Evolutionary conservation across 2,329 filamentous ascomycete species (phyloP), one percentile per base, ranked within the genome.

Genomic region (Ceratocystis harringtonii): DNA sequence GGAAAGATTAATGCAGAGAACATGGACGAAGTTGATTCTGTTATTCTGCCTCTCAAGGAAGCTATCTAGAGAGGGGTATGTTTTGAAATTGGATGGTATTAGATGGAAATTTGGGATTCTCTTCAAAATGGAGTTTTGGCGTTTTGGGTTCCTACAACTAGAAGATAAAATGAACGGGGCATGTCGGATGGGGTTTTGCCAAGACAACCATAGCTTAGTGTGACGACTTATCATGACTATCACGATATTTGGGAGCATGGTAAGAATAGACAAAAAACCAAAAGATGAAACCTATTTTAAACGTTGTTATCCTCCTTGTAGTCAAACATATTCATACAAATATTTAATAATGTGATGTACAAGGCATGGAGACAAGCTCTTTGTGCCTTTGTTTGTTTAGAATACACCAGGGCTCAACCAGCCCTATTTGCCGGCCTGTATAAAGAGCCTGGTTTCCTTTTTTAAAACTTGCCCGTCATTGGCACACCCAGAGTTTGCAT

Each of bases 21-120:
- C 74, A 97, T 97, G 94, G 88, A 91, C 64, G 85, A 84, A 6
- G 85, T 96, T 50, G 90, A 96, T 74, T 78, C 75, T 36, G 77
- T 95, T 61, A 90, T 95, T 73, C 78, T 83, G 63, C 82, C 78
- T 43, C 76, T 96, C 68, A 69, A 68, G 58, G 65, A 68, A 44
- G 44, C 65, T 28, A 64, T 66, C 5, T 67, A 28, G 61, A n/a
- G 6, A 8, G 6, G 15, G 17, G 28, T 15, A 36, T 25, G 28
- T 5, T 15, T 25, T 15, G 10, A 19, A 32, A 17, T 36, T 58
- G 55, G 22, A 58, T 15, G 28, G 12, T 30, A 30, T 28, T 30
- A 30, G 7, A 58, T 58, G 28, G 15, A 58, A 15, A 36, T n/a
- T 58, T 32, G 62, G 44, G 45, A 41, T 63, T 63, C 8, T 63